Evolutionary conservation across 202 grass and related monocot genomes (phyloP).

Genomic region (Hordeum pubiflorum): DNA sequence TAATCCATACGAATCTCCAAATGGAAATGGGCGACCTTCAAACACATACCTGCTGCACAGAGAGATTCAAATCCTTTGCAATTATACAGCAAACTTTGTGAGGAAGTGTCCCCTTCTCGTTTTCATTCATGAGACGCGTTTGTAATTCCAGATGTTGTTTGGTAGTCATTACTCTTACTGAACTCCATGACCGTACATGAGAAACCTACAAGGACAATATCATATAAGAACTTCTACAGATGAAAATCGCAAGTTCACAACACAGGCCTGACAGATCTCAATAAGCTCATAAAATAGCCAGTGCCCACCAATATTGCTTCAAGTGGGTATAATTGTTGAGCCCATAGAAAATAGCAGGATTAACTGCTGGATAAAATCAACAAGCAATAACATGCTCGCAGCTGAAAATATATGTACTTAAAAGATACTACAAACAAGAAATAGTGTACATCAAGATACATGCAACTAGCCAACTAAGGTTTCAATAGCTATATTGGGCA

Average conservation of each 20-base stretch:
- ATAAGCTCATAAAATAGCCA: not conserved
- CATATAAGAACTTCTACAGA: constrained; percentile 13
- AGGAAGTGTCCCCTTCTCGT: constrained; percentile 46
- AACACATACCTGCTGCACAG: constrained; percentile 63
- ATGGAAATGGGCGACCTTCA: not conserved
- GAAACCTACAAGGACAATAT: constrained; percentile 36
- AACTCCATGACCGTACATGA: constrained; percentile 66
- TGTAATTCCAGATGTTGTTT: constrained; percentile 64
- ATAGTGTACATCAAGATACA: too few relatives aligned
- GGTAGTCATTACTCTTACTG: constrained; percentile 75
- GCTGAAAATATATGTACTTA: too few relatives aligned
- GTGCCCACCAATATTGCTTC: not conserved
- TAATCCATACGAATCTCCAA: not conserved
- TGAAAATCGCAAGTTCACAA: not conserved
- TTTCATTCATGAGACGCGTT: constrained; percentile 39
- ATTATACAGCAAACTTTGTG: constrained; percentile 68
- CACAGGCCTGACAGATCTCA: not conserved
- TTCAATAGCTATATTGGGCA: not conserved
- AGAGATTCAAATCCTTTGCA: constrained; percentile 78
- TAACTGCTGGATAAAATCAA: too few relatives aligned
- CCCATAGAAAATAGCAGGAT: not conserved
- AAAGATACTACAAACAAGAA: too few relatives aligned
- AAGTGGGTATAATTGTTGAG: not conserved
- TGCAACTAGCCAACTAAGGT: not conserved
- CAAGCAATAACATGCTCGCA: too few relatives aligned